phyloP scores from a whole-genome alignment of 495 filamentous ascomycete genomes.

The Eremomyces bilateralis region DNA sequence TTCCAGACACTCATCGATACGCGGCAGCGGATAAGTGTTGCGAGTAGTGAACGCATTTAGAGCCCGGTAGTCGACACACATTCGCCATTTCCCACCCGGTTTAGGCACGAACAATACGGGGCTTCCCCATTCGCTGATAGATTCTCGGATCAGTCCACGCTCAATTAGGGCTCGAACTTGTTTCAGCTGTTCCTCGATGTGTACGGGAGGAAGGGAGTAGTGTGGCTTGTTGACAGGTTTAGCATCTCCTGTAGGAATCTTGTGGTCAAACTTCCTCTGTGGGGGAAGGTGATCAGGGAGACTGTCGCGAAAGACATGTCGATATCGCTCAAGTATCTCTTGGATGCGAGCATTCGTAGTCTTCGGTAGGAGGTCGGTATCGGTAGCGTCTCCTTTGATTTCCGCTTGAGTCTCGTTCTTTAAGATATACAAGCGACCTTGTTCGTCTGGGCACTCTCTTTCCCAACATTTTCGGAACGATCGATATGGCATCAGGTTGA shows the following conservation, averaged over 20 bases:
- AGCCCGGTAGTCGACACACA: constrained; percentile 10
- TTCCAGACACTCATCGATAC: constrained; percentile 8
- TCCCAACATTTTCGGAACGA: not conserved
- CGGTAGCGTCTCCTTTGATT: not conserved
- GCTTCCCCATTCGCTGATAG: constrained; percentile 1
- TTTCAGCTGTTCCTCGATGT: constrained; percentile 1
- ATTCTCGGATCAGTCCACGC: constrained; percentile 6
- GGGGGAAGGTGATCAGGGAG: not conserved
- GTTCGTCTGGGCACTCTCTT: not conserved
- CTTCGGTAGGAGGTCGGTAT: not conserved
- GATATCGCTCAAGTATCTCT: too few relatives aligned
- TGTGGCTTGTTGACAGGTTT: not conserved
- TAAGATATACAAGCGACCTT: not conserved
- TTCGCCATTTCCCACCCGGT: constrained; percentile 6
- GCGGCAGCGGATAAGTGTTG: constrained; percentile 8
- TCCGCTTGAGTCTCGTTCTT: not conserved
- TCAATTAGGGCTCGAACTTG: constrained; percentile 2
- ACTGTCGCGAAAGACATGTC: not conserved
- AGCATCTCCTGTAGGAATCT: not conserved
- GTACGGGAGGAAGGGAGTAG: not conserved
- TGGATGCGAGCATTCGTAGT: too few relatives aligned
- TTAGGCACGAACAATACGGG: constrained; percentile 12
- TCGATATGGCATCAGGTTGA: not conserved
- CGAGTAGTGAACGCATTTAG: constrained; percentile 11
- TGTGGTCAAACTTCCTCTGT: not conserved